These are phyloP conservation scores for Takakia lepidozioides DNA, from an alignment of 225 moss, liverwort and hornwort genomes.

Conservation along the genomic window DNA sequence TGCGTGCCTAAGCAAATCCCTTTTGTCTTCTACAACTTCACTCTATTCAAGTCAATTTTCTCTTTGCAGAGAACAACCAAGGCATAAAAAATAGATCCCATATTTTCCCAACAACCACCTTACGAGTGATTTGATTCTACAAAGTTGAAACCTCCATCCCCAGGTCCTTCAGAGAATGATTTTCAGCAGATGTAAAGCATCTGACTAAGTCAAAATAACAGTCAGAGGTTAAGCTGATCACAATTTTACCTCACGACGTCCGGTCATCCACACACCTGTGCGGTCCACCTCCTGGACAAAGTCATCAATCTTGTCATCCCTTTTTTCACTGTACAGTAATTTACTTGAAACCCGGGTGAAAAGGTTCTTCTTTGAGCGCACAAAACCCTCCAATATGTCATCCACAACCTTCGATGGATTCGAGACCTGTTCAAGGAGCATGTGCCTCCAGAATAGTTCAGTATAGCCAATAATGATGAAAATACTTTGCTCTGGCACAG, in stretches of 20 bases:
- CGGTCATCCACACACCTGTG: conserved; percentile 37
- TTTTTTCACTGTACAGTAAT: conserved; percentile 29
- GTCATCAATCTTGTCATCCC: conserved; percentile 42
- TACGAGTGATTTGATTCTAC: too few relatives aligned
- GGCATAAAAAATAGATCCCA: too few relatives aligned
- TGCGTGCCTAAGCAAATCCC: too few relatives aligned
- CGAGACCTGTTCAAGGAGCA: conserved; percentile 25
- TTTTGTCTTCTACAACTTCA: too few relatives aligned
- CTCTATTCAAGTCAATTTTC: too few relatives aligned
- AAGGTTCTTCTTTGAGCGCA: conserved; percentile 49
- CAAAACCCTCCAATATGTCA: conserved; percentile 45
- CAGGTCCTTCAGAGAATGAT: too few relatives aligned
- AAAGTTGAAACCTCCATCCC: too few relatives aligned
- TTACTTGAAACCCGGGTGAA: conserved; percentile 51
- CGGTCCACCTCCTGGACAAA: conserved; percentile 53
- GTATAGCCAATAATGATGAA: background rate
- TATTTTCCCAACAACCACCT: too few relatives aligned
- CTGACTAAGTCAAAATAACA: too few relatives aligned
- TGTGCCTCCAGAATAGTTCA: conserved; percentile 6
- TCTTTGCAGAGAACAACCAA: too few relatives aligned
- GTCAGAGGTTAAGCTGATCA: background rate
- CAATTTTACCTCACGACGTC: conserved; percentile 41
- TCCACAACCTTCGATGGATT: conserved; percentile 35
- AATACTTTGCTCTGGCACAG: background rate
- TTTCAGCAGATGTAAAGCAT: too few relatives aligned